phyloP scores from a whole-genome alignment of 352 stramenopile species.

The Pythium pectinolyticum region DNA sequence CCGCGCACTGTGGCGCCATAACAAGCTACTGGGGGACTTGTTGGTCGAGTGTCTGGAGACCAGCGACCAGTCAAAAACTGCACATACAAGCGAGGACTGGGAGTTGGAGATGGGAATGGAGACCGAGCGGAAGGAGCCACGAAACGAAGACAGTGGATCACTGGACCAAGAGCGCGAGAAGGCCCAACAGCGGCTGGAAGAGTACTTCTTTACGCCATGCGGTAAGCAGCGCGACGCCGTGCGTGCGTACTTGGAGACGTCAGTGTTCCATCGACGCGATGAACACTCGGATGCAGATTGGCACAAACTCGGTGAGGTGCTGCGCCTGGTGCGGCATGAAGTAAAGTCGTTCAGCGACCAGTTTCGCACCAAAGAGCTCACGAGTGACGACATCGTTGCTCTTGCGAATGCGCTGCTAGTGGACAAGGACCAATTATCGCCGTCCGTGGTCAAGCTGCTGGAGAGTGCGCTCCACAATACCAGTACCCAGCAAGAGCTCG shows the following conservation, averaged over 20 bases:
- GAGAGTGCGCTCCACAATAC: slow-evolving; percentile 6
- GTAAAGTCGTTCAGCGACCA: background rate
- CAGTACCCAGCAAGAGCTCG: slow-evolving; percentile 9
- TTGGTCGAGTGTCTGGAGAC: slow-evolving; percentile 39
- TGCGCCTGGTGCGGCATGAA: background rate
- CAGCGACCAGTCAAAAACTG: slow-evolving; percentile 9
- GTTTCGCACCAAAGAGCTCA: background rate
- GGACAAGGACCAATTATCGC: slow-evolving; percentile 13
- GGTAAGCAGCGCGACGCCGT: background rate
- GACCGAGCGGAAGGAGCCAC: too few relatives aligned
- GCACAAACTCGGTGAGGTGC: background rate
- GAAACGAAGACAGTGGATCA: too few relatives aligned
- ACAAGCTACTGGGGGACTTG: slow-evolving; percentile 49
- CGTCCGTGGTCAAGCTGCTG: slow-evolving; percentile 12
- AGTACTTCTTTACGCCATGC: slow-evolving; percentile 25
- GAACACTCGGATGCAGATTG: slow-evolving; percentile 13
- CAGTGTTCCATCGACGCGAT: slow-evolving; percentile 15
- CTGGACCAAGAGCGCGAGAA: slow-evolving; percentile 10
- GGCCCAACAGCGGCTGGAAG: slow-evolving; percentile 16
- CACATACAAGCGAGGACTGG: slow-evolving; percentile 6
- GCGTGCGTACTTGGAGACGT: slow-evolving; percentile 5
- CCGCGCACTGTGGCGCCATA: slow-evolving; percentile 51
- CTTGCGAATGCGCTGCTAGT: slow-evolving; percentile 2
- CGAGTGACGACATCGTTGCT: background rate
- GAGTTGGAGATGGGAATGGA: background rate